Evolutionary conservation across 352 stramenopile species (phyloP), one percentile per base, ranked within the genome.

Genomic region (Aphanomyces euteiches): DNA sequence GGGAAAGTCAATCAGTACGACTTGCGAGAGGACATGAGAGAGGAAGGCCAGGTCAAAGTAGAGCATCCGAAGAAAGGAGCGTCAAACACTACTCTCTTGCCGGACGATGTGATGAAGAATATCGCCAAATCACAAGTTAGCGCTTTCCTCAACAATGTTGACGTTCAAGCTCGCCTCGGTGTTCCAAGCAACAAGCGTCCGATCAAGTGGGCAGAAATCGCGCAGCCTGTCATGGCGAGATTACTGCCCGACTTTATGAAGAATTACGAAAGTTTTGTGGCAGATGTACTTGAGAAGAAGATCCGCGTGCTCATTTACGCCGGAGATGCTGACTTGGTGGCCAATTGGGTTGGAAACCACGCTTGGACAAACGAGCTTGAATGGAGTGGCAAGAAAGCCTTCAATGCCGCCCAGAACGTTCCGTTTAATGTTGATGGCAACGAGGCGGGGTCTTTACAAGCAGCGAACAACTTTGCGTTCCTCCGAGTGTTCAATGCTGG

Each of bases 311-410:
- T 98, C 34, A 91, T 99, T 63, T 99, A 99, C 80, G 89, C 91
- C 12, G 96, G 96, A 61, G 96, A 99, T 76, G 82, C 92, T 17
- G 96, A 98, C 74, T 93, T 98, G 72, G 98, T 98, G 75, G 98
- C 90, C 79, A 99, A 99, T 76, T 98, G 96, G 82, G 75, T 98
- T 47, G 96, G 96, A 19, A 98, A 98, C 39, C 73, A 97, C 65
- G 95, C 94, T 19, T 98, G 95, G 95, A 96, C 92, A 0, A 74
- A 90, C 21, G 83, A 72, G 5, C 78, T 99, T 47, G 84, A 98
- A 38, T 99, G 96, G 96, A 81, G 71, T 39, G 92, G 95, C 57
- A 85, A 90, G 73, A 66, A 77, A 17, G 78, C 85, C 15, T 99
- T 98, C 78, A 88, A 93, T 39, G 73, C 67, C 0, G 83, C 76